Evolutionary conservation across 306 rosid species (phyloP), one percentile per base, ranked within the genome.

Genomic region (Vigna hirtella): DNA sequence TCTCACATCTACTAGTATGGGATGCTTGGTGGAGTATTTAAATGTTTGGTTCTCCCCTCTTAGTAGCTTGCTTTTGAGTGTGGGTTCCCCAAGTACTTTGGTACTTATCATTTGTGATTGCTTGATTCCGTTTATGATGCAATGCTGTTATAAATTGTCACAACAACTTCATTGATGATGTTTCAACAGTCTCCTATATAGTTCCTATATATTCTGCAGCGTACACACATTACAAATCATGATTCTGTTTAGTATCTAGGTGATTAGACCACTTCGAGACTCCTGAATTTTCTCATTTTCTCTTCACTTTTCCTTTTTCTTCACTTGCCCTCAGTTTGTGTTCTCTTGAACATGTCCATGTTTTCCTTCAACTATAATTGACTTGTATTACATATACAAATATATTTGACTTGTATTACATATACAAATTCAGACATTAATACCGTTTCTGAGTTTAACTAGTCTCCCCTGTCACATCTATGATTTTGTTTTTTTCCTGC

Each of bases 301-400:
- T 63, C 48, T 34, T 5, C 7, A 32, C 68, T 63, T 63, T 32
- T 12, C 3, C 17, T 24, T 32, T 14, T 61, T 30, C 20, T 34
- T 22, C 14, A 32, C 47, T 7, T 61, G 17, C 12, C 24, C 47
- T 15, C 26, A 63, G 22, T 34, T 15, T 34, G 20, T 59, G 67
- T 32, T 62, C 22, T 15, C 67, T 62, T 32, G 45, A 16, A 28
- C 18, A 7, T 34, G 13, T 30, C 47, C 30, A 16, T 59, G 9
- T 43, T 65, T 55, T 36, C 63, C 50, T 71, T 45, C 56, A 47
- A 61, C 56, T 17, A 26, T 34, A 80, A 72, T 69, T 71, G 70
- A 72, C 70, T 12, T 55, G 59, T 73, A 34, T 30, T 30, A 30
- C 32, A 30, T 30, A 30, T 30, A 30, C 32, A 30, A 30, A 3